Evolutionary conservation across 129 eudicot genomes (phyloP), one percentile per base, ranked within the genome.

Genomic region (Helianthus tuberosus): DNA sequence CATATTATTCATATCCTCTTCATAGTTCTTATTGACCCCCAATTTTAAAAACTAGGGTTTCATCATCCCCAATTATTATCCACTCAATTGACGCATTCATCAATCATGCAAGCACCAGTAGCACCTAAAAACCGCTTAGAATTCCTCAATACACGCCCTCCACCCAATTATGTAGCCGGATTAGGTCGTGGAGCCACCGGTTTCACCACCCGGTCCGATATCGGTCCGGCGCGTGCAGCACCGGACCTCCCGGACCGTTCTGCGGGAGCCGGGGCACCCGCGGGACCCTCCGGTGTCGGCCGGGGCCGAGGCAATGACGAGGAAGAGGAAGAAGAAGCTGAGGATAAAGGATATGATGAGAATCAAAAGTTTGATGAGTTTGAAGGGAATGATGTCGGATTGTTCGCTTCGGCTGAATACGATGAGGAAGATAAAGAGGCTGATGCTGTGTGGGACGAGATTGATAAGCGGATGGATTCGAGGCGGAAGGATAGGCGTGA

Each of bases 141-240:
- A 11, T 91, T 94, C 64, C 89, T 94, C 55, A 90, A 84, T 74
- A 74, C 92, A 5, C 85, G 79, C n/a, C 97, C 98, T 3, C 97
- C 97, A 0, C 81, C 97, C 0, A 94, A 94, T 60, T 94, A 90
- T 35, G 98, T 90, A 6, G 97, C 97, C 0, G 98, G 98, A 14
- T 75, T 94, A 70, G 98, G 98, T 3, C 98, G 98, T 83, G 98
- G 97, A 9, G 98, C 98, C 1, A 93, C 96, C 0, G 98, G 98
- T 16, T 93, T 93, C 84, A 93, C 98, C 3, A 93, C 98, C 11
- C 89, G 97, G 23, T 93, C 98, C 0, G 98, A 93, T 90, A 93
- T 93, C 35, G 98, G 98, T 9, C 98, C 97, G 0, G 98, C 98
- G 54, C 92, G 98, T 50, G 95, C 98, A 8, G 96, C 96, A 13